phyloP scores from a whole-genome alignment of 2,329 filamentous ascomycete species.

The Fusarium sulawesiense region DNA sequence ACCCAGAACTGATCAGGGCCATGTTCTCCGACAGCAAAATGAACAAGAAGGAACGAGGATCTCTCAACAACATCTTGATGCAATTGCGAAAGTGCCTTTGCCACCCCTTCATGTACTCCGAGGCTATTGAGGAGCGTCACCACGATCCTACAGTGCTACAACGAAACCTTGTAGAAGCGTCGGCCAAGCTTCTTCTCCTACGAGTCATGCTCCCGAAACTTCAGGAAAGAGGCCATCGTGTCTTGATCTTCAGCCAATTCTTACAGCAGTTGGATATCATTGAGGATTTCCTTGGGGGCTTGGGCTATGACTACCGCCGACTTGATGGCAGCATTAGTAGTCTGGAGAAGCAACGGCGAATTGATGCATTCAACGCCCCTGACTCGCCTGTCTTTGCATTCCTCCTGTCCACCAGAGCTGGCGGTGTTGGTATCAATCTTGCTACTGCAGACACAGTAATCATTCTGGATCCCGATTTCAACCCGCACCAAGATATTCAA shows the following conservation, averaged over 20 bases:
- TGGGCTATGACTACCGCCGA: slow-evolving; percentile 79
- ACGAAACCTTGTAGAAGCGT: slow-evolving; percentile 89
- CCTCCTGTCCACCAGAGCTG: slow-evolving; percentile 90
- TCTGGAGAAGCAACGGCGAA: slow-evolving; percentile 91
- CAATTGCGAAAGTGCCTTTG: slow-evolving; percentile 94
- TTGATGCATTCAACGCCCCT: slow-evolving; percentile 91
- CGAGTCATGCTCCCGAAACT: slow-evolving; percentile 89
- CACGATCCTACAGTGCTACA: slow-evolving; percentile 71
- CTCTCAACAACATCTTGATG: slow-evolving; percentile 93
- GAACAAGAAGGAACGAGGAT: slow-evolving; percentile 78
- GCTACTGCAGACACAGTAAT: slow-evolving; percentile 98
- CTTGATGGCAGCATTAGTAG: slow-evolving; percentile 87
- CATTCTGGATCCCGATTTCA: slow-evolving; percentile 96
- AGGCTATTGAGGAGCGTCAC: slow-evolving; percentile 85
- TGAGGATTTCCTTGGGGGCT: slow-evolving; percentile 87
- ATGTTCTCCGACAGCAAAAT: slow-evolving; percentile 80
- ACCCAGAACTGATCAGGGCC: slow-evolving; percentile 86
- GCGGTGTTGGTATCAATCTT: slow-evolving; percentile 96
- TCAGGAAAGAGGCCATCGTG: slow-evolving; percentile 84
- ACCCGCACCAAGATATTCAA: slow-evolving; percentile 97
- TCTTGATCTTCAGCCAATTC: slow-evolving; percentile 97
- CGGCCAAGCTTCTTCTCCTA: slow-evolving; percentile 86
- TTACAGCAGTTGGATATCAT: slow-evolving; percentile 87
- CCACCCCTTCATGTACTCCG: slow-evolving; percentile 95
- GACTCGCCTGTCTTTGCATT: slow-evolving; percentile 89